Conservation (phyloP, 1,284 basidiomycete species). For the Apiotrichum sp. region DNA sequence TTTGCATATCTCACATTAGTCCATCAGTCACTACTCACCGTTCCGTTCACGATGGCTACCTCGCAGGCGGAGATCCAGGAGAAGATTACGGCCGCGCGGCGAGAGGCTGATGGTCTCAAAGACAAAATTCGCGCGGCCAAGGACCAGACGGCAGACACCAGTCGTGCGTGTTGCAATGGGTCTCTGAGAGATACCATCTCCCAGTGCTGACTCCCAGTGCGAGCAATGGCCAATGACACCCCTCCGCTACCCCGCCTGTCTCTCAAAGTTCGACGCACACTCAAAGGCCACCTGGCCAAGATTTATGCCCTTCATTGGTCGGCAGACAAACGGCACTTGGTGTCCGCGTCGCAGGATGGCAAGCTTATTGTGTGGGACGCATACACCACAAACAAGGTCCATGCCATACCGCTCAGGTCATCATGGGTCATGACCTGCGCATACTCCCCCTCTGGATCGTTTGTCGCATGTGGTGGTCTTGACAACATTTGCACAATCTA, state of each 20-base stretch:
- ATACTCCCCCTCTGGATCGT: slow-evolving; percentile 92
- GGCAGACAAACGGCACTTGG: slow-evolving; percentile 89
- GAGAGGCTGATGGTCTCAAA: slow-evolving; percentile 93
- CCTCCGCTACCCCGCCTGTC: slow-evolving; percentile 90
- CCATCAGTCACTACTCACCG: too few species aligned
- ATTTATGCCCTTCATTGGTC: slow-evolving; percentile 99
- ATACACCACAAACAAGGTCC: slow-evolving; percentile 99
- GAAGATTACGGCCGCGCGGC: slow-evolving; percentile 87
- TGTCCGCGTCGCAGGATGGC: slow-evolving; percentile 97
- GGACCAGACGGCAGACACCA: slow-evolving; percentile 93
- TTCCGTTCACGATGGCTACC: slow-evolving; percentile 5
- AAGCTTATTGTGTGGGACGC: slow-evolving; percentile 99
- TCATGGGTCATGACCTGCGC: slow-evolving; percentile 99
- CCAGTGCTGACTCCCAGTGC: slow-evolving; percentile 53
- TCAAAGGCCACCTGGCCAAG: slow-evolving; percentile 96
- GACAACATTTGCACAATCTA: slow-evolving; percentile 99
- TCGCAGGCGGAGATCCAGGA: slow-evolving; percentile 78
- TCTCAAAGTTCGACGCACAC: slow-evolving; percentile 87
- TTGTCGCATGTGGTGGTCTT: slow-evolving; percentile 95
- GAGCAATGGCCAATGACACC: slow-evolving; percentile 93
- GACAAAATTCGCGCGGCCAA: slow-evolving; percentile 93
- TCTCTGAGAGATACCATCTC: too few species aligned
- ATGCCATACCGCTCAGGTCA: slow-evolving; percentile 93
- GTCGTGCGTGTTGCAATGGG: slow-evolving; percentile 58
- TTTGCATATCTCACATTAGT: too few species aligned